A percentile compares a stretch with the other conserved stretches of the same genome.
Evolutionary conservation across 345 rosid species (phyloP).

Genomic region (Noccaea caerulescens): DNA sequence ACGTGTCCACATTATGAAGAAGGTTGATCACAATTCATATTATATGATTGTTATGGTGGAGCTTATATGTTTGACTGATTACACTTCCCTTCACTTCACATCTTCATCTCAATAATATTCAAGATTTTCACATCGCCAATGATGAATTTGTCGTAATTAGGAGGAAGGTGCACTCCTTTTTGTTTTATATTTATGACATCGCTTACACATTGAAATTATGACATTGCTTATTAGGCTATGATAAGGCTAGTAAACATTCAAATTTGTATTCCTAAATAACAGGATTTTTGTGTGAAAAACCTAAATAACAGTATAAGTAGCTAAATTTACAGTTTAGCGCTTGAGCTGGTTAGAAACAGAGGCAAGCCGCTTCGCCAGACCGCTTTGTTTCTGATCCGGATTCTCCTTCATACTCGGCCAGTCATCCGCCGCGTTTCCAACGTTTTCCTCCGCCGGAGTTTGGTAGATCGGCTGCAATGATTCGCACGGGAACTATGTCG

Average conservation of each 20-base stretch:
- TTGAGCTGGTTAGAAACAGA: slow-evolving; percentile 63
- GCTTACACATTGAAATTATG: too few species aligned
- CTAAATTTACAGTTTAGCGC: slow-evolving; percentile 7
- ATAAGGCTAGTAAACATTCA: too few species aligned
- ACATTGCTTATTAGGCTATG: too few species aligned
- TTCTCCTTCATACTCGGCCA: slow-evolving; percentile 40
- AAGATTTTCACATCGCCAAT: slow-evolving; percentile 4
- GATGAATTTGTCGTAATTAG: not conserved
- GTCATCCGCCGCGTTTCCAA: slow-evolving; percentile 20
- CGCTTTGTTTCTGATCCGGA: slow-evolving; percentile 42
- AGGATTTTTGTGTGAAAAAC: too few species aligned
- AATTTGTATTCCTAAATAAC: too few species aligned
- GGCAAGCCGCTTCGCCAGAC: slow-evolving; percentile 48
- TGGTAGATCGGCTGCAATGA: slow-evolving; percentile 39
- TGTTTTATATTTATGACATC: not conserved
- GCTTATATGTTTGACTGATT: slow-evolving; percentile 21
- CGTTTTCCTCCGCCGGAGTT: slow-evolving; percentile 38
- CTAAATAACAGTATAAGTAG: too few species aligned
- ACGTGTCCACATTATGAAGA: too few species aligned
- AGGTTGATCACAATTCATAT: too few species aligned
- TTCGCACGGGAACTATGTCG: slow-evolving; percentile 42
- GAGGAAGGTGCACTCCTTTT: not conserved
- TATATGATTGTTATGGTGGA: slow-evolving; percentile 6
- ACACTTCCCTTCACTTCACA: not conserved
- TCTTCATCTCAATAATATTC: not conserved